Evolutionary conservation across 768 basidiomycete species (phyloP).

Genomic region (Lactarius quietus): DNA sequence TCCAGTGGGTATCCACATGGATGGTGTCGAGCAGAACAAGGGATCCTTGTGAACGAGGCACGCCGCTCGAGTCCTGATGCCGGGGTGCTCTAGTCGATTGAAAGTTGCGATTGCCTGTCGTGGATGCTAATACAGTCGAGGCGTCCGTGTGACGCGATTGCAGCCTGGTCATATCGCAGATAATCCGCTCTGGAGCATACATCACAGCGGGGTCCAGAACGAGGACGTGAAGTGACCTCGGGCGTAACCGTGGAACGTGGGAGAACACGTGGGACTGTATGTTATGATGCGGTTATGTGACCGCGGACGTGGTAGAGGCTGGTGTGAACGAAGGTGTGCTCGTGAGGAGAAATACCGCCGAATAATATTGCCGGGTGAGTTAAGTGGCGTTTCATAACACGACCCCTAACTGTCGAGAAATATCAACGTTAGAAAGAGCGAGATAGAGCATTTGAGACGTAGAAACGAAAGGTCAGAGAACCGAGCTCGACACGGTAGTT

Average conservation of each 20-base stretch:
- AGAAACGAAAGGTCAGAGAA: conserved; percentile 21
- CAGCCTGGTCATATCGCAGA: background rate
- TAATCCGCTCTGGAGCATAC: background rate
- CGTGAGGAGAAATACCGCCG: too few species aligned
- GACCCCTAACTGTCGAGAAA: conserved; percentile 7
- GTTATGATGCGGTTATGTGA: background rate
- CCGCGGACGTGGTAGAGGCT: background rate
- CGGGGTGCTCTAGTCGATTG: background rate
- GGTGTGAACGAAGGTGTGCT: background rate
- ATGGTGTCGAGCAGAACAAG: background rate
- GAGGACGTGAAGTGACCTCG: background rate
- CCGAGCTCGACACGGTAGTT: conserved; percentile 26
- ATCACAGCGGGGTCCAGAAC: background rate
- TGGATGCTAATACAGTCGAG: background rate
- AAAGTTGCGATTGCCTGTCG: background rate
- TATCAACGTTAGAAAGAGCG: conserved; percentile 1
- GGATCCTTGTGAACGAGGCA: background rate
- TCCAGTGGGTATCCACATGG: background rate
- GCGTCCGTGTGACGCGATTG: conserved; percentile 20
- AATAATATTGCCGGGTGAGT: background rate
- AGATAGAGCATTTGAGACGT: background rate
- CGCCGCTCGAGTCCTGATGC: background rate
- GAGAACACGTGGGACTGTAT: background rate
- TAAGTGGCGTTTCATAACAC: too few species aligned
- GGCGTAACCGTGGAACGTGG: background rate